phyloP scores from a whole-genome alignment of 345 rosid species.

The Turnera subulata region DNA sequence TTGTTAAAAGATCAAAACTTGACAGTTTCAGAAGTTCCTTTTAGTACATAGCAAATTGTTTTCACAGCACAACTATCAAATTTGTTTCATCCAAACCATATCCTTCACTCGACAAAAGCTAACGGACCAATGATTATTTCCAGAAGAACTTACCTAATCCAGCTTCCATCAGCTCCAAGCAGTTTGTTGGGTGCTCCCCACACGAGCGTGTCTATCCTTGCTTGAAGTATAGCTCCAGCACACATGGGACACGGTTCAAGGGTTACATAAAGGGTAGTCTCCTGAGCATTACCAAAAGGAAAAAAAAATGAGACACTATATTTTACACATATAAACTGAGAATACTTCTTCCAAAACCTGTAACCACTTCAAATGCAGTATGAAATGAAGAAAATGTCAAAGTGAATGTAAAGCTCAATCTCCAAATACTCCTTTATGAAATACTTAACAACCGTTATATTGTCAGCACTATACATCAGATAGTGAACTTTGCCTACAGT shows the following conservation, averaged over 20 bases:
- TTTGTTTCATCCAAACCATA: neutral
- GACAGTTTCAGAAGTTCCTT: neutral
- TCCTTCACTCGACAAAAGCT: neutral
- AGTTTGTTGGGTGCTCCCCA: conserved; percentile 99
- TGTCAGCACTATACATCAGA: no score
- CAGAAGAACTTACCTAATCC: conserved; percentile 57
- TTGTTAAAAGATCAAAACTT: neutral
- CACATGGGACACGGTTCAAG: conserved; percentile 98
- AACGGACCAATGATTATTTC: no score
- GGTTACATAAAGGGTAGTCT: conserved; percentile 82
- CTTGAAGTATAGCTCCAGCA: conserved; percentile 98
- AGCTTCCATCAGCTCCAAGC: conserved; percentile 98
- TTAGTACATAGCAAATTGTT: neutral
- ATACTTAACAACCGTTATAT: no score
- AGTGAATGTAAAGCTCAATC: no score
- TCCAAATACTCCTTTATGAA: no score
- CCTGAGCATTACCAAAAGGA: conserved; percentile 34
- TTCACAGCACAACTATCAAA: neutral
- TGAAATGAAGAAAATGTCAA: no score
- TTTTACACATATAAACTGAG: no score
- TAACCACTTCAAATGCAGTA: no score
- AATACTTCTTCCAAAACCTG: no score
- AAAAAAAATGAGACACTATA: no score
- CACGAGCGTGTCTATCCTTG: conserved; percentile 76
- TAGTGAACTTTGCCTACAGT: no score